These are phyloP conservation scores for Boletus edulis DNA, from an alignment of 768 basidiomycete species.

Conservation along the genomic window DNA sequence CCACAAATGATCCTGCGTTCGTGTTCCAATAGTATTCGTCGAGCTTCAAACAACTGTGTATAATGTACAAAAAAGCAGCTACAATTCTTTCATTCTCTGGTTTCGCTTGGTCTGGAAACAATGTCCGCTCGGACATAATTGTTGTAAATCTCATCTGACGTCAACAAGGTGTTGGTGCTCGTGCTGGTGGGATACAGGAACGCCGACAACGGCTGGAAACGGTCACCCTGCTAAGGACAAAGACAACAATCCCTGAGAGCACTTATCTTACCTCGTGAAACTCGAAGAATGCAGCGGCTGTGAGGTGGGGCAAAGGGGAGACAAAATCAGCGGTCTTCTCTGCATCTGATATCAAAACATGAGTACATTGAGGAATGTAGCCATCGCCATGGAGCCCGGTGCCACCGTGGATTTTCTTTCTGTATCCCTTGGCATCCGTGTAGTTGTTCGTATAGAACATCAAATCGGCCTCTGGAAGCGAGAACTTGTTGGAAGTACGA, in stretches of 20 bases:
- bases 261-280: constrained; percentile 53
- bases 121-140: constrained; percentile 66
- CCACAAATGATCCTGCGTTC: no score
- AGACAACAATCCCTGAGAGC: not conserved
- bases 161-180: constrained; percentile 62
- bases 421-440: constrained; percentile 44
- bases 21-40: no score
- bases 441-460: constrained; percentile 73
- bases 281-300: constrained; percentile 65
- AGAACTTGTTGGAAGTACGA: not conserved
- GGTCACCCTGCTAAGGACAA: not conserved
- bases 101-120: constrained; percentile 15
- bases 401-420: constrained; percentile 76
- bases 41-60: no score
- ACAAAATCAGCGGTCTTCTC: not conserved
- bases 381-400: constrained; percentile 58
- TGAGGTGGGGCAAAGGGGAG: not conserved
- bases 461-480: constrained; percentile 57
- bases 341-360: not conserved
- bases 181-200: constrained; percentile 58
- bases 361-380: constrained; percentile 55
- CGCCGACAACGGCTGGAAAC: constrained; percentile 51
- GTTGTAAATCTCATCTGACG: constrained; percentile 71
- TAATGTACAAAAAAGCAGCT: no score
- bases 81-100: constrained; percentile 4